A percentile compares a stretch with the other conserved stretches of the same genome.
Evolutionary conservation across 805 yeast species (phyloP).

Genomic region (Metschnikowia orientalis): DNA sequence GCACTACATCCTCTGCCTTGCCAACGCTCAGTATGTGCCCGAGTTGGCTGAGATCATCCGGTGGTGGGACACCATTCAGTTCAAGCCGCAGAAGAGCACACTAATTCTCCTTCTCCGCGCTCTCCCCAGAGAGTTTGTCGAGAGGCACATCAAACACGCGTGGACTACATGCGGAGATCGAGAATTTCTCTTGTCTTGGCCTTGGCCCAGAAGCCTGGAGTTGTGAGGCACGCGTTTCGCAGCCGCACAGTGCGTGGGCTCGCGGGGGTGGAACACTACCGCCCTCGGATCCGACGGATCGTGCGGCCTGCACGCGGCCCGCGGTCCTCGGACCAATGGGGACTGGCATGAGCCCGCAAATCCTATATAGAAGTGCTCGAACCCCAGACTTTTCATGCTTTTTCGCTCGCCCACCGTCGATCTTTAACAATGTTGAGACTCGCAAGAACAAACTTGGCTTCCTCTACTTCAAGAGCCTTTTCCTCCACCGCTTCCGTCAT

Average conservation of each 20-base stretch:
- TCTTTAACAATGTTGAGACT: slow-evolving; percentile 17
- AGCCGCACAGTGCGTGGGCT: not conserved
- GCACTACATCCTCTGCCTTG: slow-evolving; percentile 48
- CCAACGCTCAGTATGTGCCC: slow-evolving; percentile 41
- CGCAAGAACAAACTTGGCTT: slow-evolving; percentile 11
- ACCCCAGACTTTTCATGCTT: slow-evolving; percentile 2
- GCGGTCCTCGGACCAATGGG: slow-evolving; percentile 7
- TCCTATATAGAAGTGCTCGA: slow-evolving; percentile 10
- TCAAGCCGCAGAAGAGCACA: slow-evolving; percentile 38
- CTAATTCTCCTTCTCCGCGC: slow-evolving; percentile 37
- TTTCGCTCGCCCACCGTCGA: slow-evolving; percentile 4
- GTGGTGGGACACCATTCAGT: slow-evolving; percentile 50
- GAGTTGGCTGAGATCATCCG: slow-evolving; percentile 49
- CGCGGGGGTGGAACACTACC: not conserved
- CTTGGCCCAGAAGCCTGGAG: slow-evolving; percentile 18
- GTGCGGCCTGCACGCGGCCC: slow-evolving; percentile 4
- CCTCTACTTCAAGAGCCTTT: slow-evolving; percentile 23
- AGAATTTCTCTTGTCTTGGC: slow-evolving; percentile 12
- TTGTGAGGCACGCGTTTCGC: not conserved
- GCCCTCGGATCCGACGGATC: slow-evolving; percentile 5
- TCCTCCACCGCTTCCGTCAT: slow-evolving; percentile 25
- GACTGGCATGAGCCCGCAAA: slow-evolving; percentile 1
- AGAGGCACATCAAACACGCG: slow-evolving; percentile 36
- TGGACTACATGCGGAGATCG: slow-evolving; percentile 8
- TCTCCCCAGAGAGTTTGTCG: slow-evolving; percentile 34